Evolutionary conservation across 1,139 yeast genomes (phyloP).

Genomic region (Suhomyces terraborum): DNA sequence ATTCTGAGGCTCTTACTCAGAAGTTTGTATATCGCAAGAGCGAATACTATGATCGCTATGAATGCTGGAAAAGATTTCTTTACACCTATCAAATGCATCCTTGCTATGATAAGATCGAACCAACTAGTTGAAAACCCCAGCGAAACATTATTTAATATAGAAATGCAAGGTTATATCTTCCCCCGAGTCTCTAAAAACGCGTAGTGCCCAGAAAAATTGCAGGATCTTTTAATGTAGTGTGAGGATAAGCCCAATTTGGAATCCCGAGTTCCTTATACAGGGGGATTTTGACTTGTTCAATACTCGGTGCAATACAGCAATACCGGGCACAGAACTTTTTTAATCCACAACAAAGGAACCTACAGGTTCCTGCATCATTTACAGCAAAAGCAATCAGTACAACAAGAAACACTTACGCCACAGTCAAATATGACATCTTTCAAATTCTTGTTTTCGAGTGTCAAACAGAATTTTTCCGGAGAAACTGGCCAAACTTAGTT

Average conservation of each 20-base stretch:
- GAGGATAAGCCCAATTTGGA: background rate
- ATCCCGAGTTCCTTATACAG: background rate
- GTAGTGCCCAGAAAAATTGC: background rate
- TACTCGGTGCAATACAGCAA: too few species aligned
- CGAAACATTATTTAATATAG: background rate
- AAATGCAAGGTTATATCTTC: background rate
- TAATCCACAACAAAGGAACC: background rate
- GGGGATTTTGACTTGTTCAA: background rate
- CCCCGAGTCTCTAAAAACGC: background rate
- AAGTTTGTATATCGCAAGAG: slow-evolving; percentile 4
- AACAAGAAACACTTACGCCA: too few species aligned
- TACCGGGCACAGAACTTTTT: background rate
- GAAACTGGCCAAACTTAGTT: too few species aligned
- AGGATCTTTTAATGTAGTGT: background rate
- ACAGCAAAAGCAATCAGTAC: too few species aligned
- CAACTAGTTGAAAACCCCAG: too few species aligned
- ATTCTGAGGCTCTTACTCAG: background rate
- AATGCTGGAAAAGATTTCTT: slow-evolving; percentile 7
- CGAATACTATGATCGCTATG: slow-evolving; percentile 4
- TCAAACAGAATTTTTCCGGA: too few species aligned
- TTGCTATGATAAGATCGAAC: background rate
- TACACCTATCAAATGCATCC: slow-evolving; percentile 3
- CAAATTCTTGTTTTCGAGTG: too few species aligned
- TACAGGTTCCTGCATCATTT: background rate
- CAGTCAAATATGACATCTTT: background rate